Base-by-base conservation (phyloP, 179 eudicot species). In the Drosera spatulata region DNA sequence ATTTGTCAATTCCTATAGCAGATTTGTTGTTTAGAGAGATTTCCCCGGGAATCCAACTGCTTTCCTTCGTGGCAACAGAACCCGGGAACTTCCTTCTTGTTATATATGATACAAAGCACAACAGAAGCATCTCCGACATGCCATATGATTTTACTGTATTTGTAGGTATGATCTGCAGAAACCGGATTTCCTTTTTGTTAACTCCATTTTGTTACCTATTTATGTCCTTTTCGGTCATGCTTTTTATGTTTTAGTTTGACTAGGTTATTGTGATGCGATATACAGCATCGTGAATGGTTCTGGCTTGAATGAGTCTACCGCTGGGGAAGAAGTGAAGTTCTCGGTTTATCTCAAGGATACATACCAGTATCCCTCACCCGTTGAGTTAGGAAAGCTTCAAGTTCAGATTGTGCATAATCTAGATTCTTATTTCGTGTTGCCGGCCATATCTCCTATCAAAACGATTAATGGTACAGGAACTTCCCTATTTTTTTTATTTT, bases 331-430 rank as follows among this genome's bases (percentile, higher is more conserved):
- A 64, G 76, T 86, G 48, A 79, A 64, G n/a, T 85, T 93, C 59
- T 75, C 82, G 11, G 80, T 93, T 61, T 77, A 78, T 65, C 48
- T 93, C 68, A 80, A 62, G 68, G 99, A 93, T 77, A 69, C 75
- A 44, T 93, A 89, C 70, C 78, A 75, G 45, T 89, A 86, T 77
- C 97, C 95, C 63, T 77, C 97, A 63, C 88, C 80, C 41, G 75
- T 93, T 12, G 86, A 81, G 56, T 58, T 77, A 60, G 80, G 76
- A 63, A 76, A 41, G 75, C 78, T 93, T 62, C 86, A 77, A 72
- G 88, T 86, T 39, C 71, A 76, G 48, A 83, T 93, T 59, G 45
- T 76, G 52, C 68, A 53, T 43, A 77, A 72, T 62, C 53, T 67
- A 61, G 77, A 68, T 65, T 61, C 65, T 49, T 64, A 61, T 50